phyloP scores from a whole-genome alignment of 148 eudicot species.

The Amaranthus cruentus region DNA sequence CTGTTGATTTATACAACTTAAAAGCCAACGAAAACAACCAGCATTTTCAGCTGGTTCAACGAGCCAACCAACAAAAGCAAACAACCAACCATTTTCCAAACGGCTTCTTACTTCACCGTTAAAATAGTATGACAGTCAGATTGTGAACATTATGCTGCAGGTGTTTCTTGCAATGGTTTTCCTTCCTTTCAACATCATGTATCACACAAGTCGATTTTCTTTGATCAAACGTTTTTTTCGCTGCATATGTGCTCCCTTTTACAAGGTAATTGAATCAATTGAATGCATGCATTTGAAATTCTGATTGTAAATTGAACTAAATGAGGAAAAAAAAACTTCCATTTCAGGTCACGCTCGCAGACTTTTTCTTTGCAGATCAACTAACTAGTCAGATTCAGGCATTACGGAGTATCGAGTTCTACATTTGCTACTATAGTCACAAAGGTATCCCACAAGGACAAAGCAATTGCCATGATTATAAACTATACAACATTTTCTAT shows the following conservation, averaged over 20 bases:
- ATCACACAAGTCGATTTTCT: slow-evolving; percentile 51
- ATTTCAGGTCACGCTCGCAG: slow-evolving; percentile 51
- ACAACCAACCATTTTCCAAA: too few species aligned
- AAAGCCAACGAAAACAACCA: too few species aligned
- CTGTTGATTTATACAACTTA: neutral
- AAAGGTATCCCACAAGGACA: slow-evolving; percentile 29
- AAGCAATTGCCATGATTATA: slow-evolving; percentile 44
- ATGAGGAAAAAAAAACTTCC: neutral
- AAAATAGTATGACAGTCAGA: too few species aligned
- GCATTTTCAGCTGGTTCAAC: too few species aligned
- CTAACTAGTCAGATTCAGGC: slow-evolving; percentile 58
- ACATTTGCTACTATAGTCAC: slow-evolving; percentile 43
- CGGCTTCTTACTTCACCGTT: too few species aligned
- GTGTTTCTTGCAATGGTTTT: slow-evolving; percentile 39
- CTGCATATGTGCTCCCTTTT: slow-evolving; percentile 59
- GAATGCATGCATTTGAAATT: too few species aligned
- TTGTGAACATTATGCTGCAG: slow-evolving; percentile 31
- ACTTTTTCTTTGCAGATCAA: slow-evolving; percentile 64
- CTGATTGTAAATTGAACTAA: too few species aligned
- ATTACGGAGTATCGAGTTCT: slow-evolving; percentile 51
- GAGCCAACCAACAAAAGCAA: too few species aligned
- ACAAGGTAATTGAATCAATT: slow-evolving; percentile 36
- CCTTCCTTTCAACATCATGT: slow-evolving; percentile 58
- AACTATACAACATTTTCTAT: slow-evolving; percentile 58
- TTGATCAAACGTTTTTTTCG: slow-evolving; percentile 34